Evolutionary conservation across 2,329 filamentous ascomycete species (phyloP).

Genomic region (Venturia effusa): DNA sequence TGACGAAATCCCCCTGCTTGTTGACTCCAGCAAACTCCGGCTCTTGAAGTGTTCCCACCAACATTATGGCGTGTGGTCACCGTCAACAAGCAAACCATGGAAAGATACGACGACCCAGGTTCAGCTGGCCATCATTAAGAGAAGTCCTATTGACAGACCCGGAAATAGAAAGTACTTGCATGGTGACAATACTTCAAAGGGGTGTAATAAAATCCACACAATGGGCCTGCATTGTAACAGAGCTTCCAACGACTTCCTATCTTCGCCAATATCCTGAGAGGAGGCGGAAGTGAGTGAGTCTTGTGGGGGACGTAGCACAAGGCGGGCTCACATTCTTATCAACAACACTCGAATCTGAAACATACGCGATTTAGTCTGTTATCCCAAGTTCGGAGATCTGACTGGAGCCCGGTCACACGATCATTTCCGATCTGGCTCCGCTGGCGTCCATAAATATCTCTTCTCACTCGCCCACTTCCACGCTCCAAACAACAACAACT

Average conservation of each 20-base stretch:
- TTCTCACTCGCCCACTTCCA: not conserved
- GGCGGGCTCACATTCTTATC: not conserved
- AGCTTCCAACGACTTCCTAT: not conserved
- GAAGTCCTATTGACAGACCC: not conserved
- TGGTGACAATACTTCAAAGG: not conserved
- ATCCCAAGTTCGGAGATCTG: not conserved
- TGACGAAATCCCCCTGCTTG: not conserved
- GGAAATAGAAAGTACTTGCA: not conserved
- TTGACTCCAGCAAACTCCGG: not conserved
- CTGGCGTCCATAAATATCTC: not conserved
- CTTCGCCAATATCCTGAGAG: not conserved
- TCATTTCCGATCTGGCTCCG: not conserved
- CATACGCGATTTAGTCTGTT: not conserved
- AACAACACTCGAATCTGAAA: not conserved
- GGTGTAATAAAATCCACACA: not conserved
- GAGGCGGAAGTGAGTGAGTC: not conserved
- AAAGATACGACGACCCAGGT: not conserved
- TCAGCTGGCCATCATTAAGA: not conserved
- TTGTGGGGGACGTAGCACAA: not conserved
- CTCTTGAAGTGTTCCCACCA: not conserved
- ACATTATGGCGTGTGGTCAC: not conserved
- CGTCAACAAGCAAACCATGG: not conserved
- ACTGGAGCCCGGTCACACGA: slow-evolving; percentile 1
- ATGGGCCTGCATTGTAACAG: not conserved
- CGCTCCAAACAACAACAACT: not conserved